Conservation (phyloP, 768 basidiomycete species). For the Trametes elegans region DNA sequence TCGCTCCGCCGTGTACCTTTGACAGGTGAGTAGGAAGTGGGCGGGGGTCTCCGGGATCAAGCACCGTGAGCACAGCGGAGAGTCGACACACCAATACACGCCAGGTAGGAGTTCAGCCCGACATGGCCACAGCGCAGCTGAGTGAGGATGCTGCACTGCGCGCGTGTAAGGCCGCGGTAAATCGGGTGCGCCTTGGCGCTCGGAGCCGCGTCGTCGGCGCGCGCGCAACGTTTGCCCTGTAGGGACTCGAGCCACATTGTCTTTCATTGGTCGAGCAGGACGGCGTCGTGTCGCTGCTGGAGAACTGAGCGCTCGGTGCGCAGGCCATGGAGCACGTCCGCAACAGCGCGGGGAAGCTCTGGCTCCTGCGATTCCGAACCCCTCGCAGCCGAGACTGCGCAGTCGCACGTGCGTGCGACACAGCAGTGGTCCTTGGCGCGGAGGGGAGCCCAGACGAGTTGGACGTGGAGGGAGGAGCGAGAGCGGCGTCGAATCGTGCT, state of each 20-base stretch:
- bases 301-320: not conserved
- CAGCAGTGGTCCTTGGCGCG: not conserved
- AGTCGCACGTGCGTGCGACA: not conserved
- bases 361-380: not conserved
- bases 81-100: not conserved
- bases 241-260: too few species aligned
- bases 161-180: not conserved
- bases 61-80: not conserved
- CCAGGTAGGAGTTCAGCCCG: not conserved
- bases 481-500: not conserved
- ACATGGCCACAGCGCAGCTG: not conserved
- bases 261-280: not conserved
- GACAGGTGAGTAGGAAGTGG: not conserved
- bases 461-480: not conserved
- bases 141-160: not conserved
- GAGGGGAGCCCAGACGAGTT: constrained; percentile 1
- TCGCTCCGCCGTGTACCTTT: not conserved
- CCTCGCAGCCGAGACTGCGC: not conserved
- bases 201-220: not conserved
- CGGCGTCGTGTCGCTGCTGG: not conserved
- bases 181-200: not conserved
- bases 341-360: not conserved
- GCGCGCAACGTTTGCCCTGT: not conserved
- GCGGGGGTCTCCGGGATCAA: not conserved
- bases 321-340: not conserved